Percentiles rank a stretch among this genome's conserved stretches.
These are phyloP conservation scores for Abortiporus biennis DNA, from an alignment of 1,284 basidiomycete species.

Conservation along the genomic window DNA sequence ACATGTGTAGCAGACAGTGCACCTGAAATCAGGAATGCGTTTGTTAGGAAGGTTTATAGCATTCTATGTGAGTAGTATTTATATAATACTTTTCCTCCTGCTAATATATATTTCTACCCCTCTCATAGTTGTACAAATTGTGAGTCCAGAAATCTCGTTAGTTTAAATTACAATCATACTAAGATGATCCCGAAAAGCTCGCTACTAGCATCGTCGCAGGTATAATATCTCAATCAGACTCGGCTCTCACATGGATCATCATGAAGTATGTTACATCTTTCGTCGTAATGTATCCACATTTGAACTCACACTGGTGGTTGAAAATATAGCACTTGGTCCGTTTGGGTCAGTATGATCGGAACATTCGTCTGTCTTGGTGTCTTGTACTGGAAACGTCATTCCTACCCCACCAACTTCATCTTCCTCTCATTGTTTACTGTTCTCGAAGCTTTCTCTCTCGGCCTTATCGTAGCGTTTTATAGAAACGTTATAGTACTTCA, in stretches of 20 bases:
- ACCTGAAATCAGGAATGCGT: conserved; percentile 64
- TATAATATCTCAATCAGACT: conserved; percentile 50
- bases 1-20: conserved; percentile 71
- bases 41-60: conserved; percentile 76
- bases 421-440: conserved; percentile 75
- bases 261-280: conserved; percentile 43
- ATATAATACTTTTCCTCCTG: background rate
- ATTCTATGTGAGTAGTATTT: conserved; percentile 63
- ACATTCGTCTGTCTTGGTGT: conserved; percentile 71
- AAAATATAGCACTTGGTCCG: conserved; percentile 56
- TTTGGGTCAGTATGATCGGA: conserved; percentile 71
- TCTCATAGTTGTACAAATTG: conserved; percentile 46
- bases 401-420: conserved; percentile 76
- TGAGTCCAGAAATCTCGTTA: conserved; percentile 25
- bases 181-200: conserved; percentile 34
- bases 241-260: conserved; percentile 60
- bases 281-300: background rate
- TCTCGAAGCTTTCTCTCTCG: conserved; percentile 77
- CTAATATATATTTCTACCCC: conserved; percentile 6
- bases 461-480: conserved; percentile 72
- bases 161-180: background rate
- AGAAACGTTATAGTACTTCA: conserved; percentile 78
- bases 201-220: conserved; percentile 69
- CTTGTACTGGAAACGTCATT: conserved; percentile 85
- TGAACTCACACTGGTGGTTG: conserved; percentile 5